Evolutionary conservation across 306 rosid genomes (phyloP), one percentile per base, ranked within the genome.

Genomic region (Acacia crassicarpa): DNA sequence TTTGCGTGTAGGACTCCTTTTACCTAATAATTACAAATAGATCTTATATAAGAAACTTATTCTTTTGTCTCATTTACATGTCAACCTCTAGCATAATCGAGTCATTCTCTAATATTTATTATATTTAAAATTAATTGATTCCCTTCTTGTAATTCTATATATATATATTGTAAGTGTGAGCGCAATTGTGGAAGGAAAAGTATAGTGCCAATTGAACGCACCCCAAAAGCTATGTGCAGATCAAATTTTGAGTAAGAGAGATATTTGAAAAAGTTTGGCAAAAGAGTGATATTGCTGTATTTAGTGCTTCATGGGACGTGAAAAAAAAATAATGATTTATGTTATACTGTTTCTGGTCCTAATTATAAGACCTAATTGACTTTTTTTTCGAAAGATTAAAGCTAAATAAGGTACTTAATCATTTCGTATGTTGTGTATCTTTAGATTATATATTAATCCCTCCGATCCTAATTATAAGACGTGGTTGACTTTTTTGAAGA

Each of bases 1-100:
- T 86, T 87, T 81, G 82, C 88, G 88, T 87, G 88, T 78, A 45
- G 78, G 53, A 79, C 67, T 81, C 78, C 78, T 75, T 63, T 43
- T 53, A 67, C 78, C 75, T 51, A 35, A 12, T 53, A 53, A 59
- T 59, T 22, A 9, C 11, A 59, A 59, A 59, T 59, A 11, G 8
- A 59, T 56, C 27, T n/a, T 20, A 53, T 12, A 53, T 2, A n/a
- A 56, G 14, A 8, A 56, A 20, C 8, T 19, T 20, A 2, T 56
- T 2, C 19, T 54, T 54, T 56, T 53, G 22, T 19, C 59, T 53
- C 23, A 20, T 20, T 53, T 17, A 53, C 59, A 19, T 17, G 59
- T 17, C 23, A 53, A 53, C 22, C 59, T 53, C 22, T 49, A 49
- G 56, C 56, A 35, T 35, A 35, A 38, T 38, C 41, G 41, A 38